A percentile compares a stretch with the other conserved stretches of the same genome.
Evolutionary conservation across 805 yeast species (phyloP).

Genomic region (Cyberlindnera subsufficiens): DNA sequence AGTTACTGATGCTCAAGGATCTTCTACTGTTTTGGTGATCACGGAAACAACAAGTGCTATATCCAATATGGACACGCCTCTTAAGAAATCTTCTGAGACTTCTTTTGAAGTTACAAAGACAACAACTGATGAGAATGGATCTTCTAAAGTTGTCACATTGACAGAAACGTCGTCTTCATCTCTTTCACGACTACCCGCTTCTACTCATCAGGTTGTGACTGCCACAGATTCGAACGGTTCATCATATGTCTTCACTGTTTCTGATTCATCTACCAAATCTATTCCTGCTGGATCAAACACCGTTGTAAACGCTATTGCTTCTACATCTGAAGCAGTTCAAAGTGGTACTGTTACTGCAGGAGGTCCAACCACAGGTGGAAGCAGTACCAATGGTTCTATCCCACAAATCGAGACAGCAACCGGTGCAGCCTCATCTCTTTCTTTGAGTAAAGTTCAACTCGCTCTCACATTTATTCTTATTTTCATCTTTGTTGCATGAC

Average conservation of each 20-base stretch:
- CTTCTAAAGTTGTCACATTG: not conserved
- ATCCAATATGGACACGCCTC: too few species aligned
- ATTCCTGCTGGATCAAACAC: slow-evolving; percentile 7
- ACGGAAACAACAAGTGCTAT: too few species aligned
- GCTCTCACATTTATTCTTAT: slow-evolving; percentile 1
- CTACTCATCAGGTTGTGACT: slow-evolving; percentile 1
- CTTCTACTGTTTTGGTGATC: too few species aligned
- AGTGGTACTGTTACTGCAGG: not conserved
- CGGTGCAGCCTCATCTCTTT: slow-evolving; percentile 6
- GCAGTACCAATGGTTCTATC: too few species aligned
- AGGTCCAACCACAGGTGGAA: too few species aligned
- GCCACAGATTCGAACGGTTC: slow-evolving; percentile 4
- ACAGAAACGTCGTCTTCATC: not conserved
- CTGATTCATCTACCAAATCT: slow-evolving; percentile 3
- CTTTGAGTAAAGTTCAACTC: slow-evolving; percentile 2
- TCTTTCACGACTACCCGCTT: not conserved
- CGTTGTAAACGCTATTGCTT: slow-evolving; percentile 2
- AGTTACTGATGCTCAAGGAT: too few species aligned
- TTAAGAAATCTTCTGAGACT: too few species aligned
- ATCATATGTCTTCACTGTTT: slow-evolving; percentile 2
- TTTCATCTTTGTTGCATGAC: slow-evolving; percentile 3
- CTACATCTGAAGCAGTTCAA: slow-evolving; percentile 1
- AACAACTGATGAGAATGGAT: not conserved
- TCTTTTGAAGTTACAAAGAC: not conserved
- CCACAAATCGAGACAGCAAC: slow-evolving; percentile 1